These are phyloP conservation scores for Lachancea thermotolerans DNA, from an alignment of 805 yeast species.

Conservation along the genomic window DNA sequence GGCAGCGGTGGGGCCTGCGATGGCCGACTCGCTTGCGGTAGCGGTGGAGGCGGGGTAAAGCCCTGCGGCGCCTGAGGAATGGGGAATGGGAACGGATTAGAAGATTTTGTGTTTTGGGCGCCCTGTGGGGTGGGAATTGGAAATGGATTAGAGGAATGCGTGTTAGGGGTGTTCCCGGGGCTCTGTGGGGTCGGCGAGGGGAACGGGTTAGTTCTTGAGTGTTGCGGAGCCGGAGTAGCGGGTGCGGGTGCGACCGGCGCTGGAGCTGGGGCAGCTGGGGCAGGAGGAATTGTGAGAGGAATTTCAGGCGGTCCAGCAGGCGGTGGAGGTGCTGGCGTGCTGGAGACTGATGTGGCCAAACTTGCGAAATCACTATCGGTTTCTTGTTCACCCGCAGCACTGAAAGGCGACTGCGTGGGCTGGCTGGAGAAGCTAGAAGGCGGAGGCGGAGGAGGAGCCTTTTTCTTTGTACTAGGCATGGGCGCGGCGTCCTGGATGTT, in stretches of 20 bases:
- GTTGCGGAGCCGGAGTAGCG: slow-evolving; percentile 1
- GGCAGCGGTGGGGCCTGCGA: slow-evolving; percentile 9
- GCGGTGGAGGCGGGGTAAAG: background rate
- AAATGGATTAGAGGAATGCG: slow-evolving; percentile 16
- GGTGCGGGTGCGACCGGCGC: slow-evolving; percentile 8
- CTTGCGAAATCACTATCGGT: background rate
- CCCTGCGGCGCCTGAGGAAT: background rate
- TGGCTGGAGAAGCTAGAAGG: slow-evolving; percentile 7
- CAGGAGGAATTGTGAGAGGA: slow-evolving; percentile 2
- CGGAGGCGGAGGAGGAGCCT: slow-evolving; percentile 32
- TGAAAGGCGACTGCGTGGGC: background rate
- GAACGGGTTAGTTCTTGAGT: slow-evolving; percentile 12
- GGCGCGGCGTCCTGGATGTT: slow-evolving; percentile 24
- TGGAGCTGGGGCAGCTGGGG: slow-evolving; percentile 3
- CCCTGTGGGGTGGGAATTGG: slow-evolving; percentile 15
- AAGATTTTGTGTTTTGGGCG: background rate
- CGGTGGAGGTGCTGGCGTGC: slow-evolving; percentile 5
- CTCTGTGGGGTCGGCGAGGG: slow-evolving; percentile 14
- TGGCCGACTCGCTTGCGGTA: background rate
- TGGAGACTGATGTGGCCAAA: slow-evolving; percentile 9
- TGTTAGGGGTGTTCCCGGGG: background rate
- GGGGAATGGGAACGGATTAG: slow-evolving; percentile 1
- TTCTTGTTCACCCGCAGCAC: background rate
- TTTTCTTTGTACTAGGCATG: slow-evolving; percentile 30
- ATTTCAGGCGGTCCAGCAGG: slow-evolving; percentile 7